A percentile compares a stretch with the other conserved stretches of the same genome.
Conservation (phyloP, 164 flowering plant species). For the Euptelea pleiosperma region DNA sequence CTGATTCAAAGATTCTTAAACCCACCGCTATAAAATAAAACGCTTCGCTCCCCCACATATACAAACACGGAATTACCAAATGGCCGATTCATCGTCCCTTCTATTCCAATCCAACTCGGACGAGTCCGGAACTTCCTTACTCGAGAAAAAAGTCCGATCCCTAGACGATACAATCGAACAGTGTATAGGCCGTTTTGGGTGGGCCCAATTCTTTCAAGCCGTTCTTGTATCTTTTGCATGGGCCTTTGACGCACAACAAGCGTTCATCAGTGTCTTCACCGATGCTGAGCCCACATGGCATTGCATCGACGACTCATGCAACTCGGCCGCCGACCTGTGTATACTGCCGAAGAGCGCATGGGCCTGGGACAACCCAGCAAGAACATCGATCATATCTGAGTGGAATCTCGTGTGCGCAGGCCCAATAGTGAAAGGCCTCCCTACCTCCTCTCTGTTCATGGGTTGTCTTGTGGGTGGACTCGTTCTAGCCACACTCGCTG, state of each 20-base stretch:
- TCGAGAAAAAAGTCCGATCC: conserved; percentile 6
- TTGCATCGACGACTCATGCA: conserved; percentile 23
- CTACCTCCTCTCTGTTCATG: conserved; percentile 49
- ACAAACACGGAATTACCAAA: no score
- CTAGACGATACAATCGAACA: conserved; percentile 37
- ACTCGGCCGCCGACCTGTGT: conserved; percentile 25
- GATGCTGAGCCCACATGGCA: conserved; percentile 53
- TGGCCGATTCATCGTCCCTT: no score
- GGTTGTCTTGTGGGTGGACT: conserved; percentile 61
- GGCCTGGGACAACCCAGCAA: conserved; percentile 40
- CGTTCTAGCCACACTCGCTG: conserved; percentile 48
- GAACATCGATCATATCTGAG: conserved; percentile 42
- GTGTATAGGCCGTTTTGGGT: conserved; percentile 37
- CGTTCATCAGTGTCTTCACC: conserved; percentile 54
- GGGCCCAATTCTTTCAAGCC: conserved; percentile 46
- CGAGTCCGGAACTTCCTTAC: not conserved
- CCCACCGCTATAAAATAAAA: no score
- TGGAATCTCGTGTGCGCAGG: conserved; percentile 41
- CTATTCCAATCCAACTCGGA: not conserved
- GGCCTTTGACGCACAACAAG: conserved; percentile 55
- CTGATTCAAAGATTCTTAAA: no score
- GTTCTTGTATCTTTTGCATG: conserved; percentile 43
- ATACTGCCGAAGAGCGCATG: conserved; percentile 32
- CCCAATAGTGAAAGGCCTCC: conserved; percentile 43
- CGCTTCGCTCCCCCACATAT: no score